Evolutionary conservation across 345 rosid species (phyloP), one percentile per base, ranked within the genome.

Genomic region (Citrus maxima): DNA sequence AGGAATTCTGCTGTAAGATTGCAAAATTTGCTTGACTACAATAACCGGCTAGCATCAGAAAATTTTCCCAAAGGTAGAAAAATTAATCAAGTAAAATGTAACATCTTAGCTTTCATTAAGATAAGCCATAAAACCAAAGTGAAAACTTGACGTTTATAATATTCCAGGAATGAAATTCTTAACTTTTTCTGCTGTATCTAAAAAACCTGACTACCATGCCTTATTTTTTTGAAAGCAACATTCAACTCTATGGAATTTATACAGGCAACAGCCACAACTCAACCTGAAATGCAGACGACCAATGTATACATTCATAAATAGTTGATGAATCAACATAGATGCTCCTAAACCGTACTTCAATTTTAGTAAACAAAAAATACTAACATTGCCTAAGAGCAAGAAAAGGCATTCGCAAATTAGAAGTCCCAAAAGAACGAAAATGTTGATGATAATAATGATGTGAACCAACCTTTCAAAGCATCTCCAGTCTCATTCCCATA

Each of bases 401-500:
- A 22, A 66, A 65, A 27, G 49, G n/a, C 51, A 76, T 42, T 71
- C 16, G 6, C 67, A 55, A 58, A n/a, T 51, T 35, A 59, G 42
- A 66, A 69, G 7, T 2, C 51, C 18, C 63, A 61, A 62, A 77
- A 63, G 28, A 60, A 72, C 62, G 27, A 71, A 71, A 32, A 71
- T 27, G 54, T 10, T 42, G 25, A 46, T 6, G 18, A 46, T 2
- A 4, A 70, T 35, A 65, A 60, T 64, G 13, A 66, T 1, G 67
- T 24, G 76, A 21, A 70, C 78, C 75, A 83, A 96, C 99, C 99
- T 93, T 93, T 96, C 80, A 90, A 82, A 51, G 99, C 98, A 89
- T 96, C 93, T 59, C 98, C 99, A 80, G 76, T 80, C 84, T 90
- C 98, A 80, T 89, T 93, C 79, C 99, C 99, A 71, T 93, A 93